Evolutionary conservation across 805 yeast species (phyloP).

Genomic region (Wickerhamomyces rabaulensis): DNA sequence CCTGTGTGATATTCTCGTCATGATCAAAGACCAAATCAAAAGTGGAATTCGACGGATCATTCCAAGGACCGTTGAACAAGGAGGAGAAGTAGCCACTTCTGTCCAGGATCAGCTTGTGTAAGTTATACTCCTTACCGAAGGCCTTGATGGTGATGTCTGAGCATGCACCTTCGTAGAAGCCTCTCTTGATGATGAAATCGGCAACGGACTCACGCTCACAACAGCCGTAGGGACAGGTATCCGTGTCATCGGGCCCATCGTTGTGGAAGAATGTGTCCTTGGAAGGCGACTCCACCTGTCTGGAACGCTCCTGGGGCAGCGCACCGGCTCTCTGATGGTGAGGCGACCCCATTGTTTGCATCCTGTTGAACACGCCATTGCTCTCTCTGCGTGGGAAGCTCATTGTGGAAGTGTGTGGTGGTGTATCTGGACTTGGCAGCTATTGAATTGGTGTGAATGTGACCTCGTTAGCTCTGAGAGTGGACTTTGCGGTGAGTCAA

Average conservation of each 20-base stretch:
- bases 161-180: slow-evolving; percentile 40
- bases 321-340: background rate
- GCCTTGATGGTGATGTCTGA: slow-evolving; percentile 45
- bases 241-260: slow-evolving; percentile 2
- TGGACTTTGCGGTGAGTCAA: background rate
- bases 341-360: background rate
- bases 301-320: background rate
- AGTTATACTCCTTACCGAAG: slow-evolving; percentile 37
- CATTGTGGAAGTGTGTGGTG: background rate
- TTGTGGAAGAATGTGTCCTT: slow-evolving; percentile 5
- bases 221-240: slow-evolving; percentile 25
- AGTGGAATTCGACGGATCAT: slow-evolving; percentile 16
- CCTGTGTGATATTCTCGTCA: slow-evolving; percentile 36
- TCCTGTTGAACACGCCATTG: background rate
- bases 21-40: slow-evolving; percentile 33
- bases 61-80: slow-evolving; percentile 41
- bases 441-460: background rate
- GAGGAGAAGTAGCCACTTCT: slow-evolving; percentile 43
- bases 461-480: background rate
- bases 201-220: slow-evolving; percentile 20
- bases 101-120: slow-evolving; percentile 42
- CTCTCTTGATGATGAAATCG: slow-evolving; percentile 32
- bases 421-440: background rate
- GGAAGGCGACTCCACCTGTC: slow-evolving; percentile 1
- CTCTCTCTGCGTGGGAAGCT: background rate